phyloP scores from a whole-genome alignment of 352 stramenopile species.

The Globisporangium acanthophoron region DNA sequence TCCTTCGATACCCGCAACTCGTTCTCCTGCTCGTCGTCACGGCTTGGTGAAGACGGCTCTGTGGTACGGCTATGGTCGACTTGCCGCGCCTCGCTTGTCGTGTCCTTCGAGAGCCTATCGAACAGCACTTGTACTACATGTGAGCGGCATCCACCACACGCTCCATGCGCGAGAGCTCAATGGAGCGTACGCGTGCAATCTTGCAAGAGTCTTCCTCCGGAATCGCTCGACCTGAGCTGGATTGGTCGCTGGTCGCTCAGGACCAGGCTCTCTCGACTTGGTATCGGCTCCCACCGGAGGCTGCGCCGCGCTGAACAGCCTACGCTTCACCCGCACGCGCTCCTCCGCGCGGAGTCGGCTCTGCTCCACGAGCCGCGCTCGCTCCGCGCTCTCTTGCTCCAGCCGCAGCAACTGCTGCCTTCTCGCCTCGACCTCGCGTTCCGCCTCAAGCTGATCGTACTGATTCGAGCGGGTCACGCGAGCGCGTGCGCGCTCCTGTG shows the following conservation, averaged over 20 bases:
- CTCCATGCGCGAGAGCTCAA: not conserved
- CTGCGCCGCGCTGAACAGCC: slow-evolving; percentile 9
- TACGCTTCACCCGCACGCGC: slow-evolving; percentile 27
- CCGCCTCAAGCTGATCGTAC: slow-evolving; percentile 23
- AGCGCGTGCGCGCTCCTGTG: slow-evolving; percentile 49
- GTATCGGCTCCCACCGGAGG: not conserved
- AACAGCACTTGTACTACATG: not conserved
- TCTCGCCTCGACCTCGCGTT: slow-evolving; percentile 16
- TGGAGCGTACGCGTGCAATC: slow-evolving; percentile 7
- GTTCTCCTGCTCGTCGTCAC: slow-evolving; percentile 19
- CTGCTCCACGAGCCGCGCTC: slow-evolving; percentile 25
- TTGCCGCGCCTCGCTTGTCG: not conserved
- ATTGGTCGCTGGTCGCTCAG: slow-evolving; percentile 8
- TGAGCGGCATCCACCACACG: not conserved
- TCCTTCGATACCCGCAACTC: slow-evolving; percentile 24
- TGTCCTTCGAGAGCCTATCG: not conserved
- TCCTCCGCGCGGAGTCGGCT: slow-evolving; percentile 42
- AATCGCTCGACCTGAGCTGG: slow-evolving; percentile 13
- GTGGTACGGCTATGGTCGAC: not conserved
- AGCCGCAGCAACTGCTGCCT: slow-evolving; percentile 13
- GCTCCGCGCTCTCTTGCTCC: slow-evolving; percentile 24
- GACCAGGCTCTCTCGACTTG: not conserved
- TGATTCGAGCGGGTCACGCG: slow-evolving; percentile 41
- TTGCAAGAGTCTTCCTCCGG: slow-evolving; percentile 9
- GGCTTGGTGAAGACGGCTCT: not conserved